Percentiles rank a stretch among this genome's conserved stretches.
Evolutionary conservation across 805 yeast species (phyloP).

Genomic region (Zygotorulaspora danielsina): DNA sequence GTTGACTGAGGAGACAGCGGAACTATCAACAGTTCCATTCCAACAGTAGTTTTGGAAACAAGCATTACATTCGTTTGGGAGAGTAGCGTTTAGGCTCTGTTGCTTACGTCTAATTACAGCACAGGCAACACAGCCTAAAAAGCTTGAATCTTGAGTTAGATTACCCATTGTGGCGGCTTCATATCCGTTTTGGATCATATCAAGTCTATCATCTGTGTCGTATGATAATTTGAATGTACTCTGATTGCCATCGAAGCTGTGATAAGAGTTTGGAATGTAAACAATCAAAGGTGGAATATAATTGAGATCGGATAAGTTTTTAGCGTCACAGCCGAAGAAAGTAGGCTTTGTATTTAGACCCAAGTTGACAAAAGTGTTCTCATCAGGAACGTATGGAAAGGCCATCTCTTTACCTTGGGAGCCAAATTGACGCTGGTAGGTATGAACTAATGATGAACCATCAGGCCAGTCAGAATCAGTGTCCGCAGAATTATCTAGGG

Average conservation of each 20-base stretch:
- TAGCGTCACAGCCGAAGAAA: slow-evolving; percentile 78
- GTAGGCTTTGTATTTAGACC: slow-evolving; percentile 67
- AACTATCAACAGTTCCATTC: slow-evolving; percentile 45
- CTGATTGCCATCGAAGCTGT: slow-evolving; percentile 61
- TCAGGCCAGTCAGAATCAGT: slow-evolving; percentile 60
- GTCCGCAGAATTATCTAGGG: slow-evolving; percentile 69
- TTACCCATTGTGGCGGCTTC: slow-evolving; percentile 66
- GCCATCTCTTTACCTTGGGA: slow-evolving; percentile 52
- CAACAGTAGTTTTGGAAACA: slow-evolving; percentile 73
- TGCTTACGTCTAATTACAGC: slow-evolving; percentile 76
- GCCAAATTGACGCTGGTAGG: slow-evolving; percentile 56
- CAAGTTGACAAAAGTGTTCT: slow-evolving; percentile 50
- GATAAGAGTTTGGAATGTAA: slow-evolving; percentile 73
- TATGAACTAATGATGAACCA: slow-evolving; percentile 54
- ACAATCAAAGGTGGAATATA: slow-evolving; percentile 68
- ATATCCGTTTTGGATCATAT: slow-evolving; percentile 69
- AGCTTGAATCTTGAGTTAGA: slow-evolving; percentile 61
- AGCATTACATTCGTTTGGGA: slow-evolving; percentile 61
- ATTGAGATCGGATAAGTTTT: slow-evolving; percentile 52
- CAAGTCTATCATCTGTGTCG: slow-evolving; percentile 49
- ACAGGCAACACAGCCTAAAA: slow-evolving; percentile 76
- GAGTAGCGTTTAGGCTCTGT: slow-evolving; percentile 59
- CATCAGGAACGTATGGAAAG: slow-evolving; percentile 81
- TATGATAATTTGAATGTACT: slow-evolving; percentile 69
- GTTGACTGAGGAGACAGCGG: slow-evolving; percentile 24